A percentile compares a stretch with the other conserved stretches of the same genome.
These are phyloP conservation scores for Cucurbita maxima DNA, from an alignment of 306 rosid species.

Conservation along the genomic window DNA sequence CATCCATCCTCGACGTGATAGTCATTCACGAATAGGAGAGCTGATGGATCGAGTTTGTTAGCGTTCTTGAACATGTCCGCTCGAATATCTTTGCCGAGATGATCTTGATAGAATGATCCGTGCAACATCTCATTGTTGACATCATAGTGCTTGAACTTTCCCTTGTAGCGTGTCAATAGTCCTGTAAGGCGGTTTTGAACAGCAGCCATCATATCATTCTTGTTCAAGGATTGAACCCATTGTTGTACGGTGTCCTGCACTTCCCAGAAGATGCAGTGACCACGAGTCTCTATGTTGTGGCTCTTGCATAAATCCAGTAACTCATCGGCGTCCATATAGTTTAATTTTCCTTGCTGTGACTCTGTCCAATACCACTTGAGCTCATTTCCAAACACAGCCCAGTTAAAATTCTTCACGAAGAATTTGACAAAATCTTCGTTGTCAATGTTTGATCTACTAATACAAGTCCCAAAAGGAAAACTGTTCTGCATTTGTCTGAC, in stretches of 20 bases:
- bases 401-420: slow-evolving; percentile 63
- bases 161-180: slow-evolving; percentile 60
- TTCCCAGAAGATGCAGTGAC: slow-evolving; percentile 95
- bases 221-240: slow-evolving; percentile 50
- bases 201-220: slow-evolving; percentile 43
- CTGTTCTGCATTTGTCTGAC: slow-evolving; percentile 47
- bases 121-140: slow-evolving; percentile 92
- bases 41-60: slow-evolving; percentile 50
- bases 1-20: slow-evolving; percentile 78
- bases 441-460: slow-evolving; percentile 68
- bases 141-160: slow-evolving; percentile 73
- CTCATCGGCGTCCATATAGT: slow-evolving; percentile 79
- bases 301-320: slow-evolving; percentile 47
- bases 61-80: slow-evolving; percentile 79
- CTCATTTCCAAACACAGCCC: slow-evolving; percentile 96
- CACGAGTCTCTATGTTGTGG: slow-evolving; percentile 52
- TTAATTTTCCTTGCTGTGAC: slow-evolving; percentile 58
- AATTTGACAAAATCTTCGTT: slow-evolving; percentile 76
- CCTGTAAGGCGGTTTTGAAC: slow-evolving; percentile 56
- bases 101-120: slow-evolving; percentile 67
- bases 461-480: slow-evolving; percentile 81
- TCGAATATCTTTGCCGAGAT: slow-evolving; percentile 55
- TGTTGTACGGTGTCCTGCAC: slow-evolving; percentile 54
- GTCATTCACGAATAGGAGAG: slow-evolving; percentile 60
- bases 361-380: slow-evolving; percentile 97